A percentile compares a stretch with the other conserved stretches of the same genome.
phyloP scores from a whole-genome alignment of 2,329 filamentous ascomycete genomes.

The Plenodomus tracheiphilus region DNA sequence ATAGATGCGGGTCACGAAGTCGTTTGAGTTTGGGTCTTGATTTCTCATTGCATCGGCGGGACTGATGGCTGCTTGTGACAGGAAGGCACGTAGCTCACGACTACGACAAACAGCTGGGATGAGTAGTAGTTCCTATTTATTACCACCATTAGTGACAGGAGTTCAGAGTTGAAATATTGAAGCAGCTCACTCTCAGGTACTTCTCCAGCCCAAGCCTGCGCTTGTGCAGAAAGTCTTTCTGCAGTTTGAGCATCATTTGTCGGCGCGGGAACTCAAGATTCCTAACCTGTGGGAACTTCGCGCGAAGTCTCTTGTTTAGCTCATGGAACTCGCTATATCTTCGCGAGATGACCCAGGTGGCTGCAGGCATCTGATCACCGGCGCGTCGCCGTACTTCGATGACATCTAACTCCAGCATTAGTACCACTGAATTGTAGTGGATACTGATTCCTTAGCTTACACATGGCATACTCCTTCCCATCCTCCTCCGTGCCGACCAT shows the following conservation, averaged over 20 bases:
- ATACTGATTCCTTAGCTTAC: conserved; percentile 46
- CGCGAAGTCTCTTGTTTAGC: conserved; percentile 83
- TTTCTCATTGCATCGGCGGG: conserved; percentile 63
- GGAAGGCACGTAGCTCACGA: conserved; percentile 85
- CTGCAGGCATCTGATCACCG: conserved; percentile 95
- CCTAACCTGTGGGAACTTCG: conserved; percentile 83
- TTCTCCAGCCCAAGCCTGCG: conserved; percentile 79
- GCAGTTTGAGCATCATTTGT: conserved; percentile 93
- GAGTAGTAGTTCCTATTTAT: conserved; percentile 70
- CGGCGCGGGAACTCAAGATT: conserved; percentile 89
- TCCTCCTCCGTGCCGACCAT: conserved; percentile 91
- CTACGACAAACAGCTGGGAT: conserved; percentile 94
- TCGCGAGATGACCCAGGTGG: conserved; percentile 88
- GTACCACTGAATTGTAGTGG: conserved; percentile 2
- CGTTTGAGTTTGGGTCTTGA: conserved; percentile 62
- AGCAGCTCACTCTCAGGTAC: conserved; percentile 61
- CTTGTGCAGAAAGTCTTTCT: conserved; percentile 93
- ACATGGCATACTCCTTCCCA: conserved; percentile 90
- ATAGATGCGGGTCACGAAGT: conserved; percentile 93
- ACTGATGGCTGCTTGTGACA: conserved; percentile 83
- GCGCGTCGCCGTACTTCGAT: conserved; percentile 89
- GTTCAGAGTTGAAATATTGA: not conserved
- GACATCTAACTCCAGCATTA: conserved; percentile 58
- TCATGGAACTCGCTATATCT: conserved; percentile 98
- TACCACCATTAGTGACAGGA: not conserved